Evolutionary conservation across 2,329 filamentous ascomycete species (phyloP), one percentile per base, ranked within the genome.

Genomic region (Aspergillus sp.): DNA sequence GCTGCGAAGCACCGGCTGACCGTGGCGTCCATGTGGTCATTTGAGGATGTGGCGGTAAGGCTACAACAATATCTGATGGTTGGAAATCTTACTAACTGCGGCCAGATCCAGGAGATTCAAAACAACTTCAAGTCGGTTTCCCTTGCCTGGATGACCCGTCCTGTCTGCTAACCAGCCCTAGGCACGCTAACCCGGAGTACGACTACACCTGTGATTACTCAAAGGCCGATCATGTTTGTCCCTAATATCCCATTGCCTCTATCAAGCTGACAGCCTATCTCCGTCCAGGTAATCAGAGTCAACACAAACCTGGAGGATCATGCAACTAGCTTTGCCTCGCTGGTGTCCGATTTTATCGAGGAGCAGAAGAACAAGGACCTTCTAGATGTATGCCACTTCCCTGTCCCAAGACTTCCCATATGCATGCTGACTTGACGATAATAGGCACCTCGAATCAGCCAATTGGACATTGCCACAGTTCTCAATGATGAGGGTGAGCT

Each of bases 21-120:
- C 1, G 26, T 58, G 15, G 55, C 50, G 2, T 57, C 54, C 1
- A 53, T 49, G 26, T 58, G 53, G 51, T 48, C 38, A 1, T 56
- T 60, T 19, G 53, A 58, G 22, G 39, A 40, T 6, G 47, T 51
- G 12, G 53, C 44, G 10, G 55, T 59, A 44, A 37, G 48, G 14
- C 11, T 14, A 4, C 14, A 13, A 8, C 2, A 8, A 11, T 17
- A 19, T 33, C 16, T 8, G 24, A 22, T 12, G 19, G 16, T 20
- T 24, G 6, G 20, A 8, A 15, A 5, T 11, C 10, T 10, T 29
- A 20, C 32, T 46, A 25, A 47, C 22, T 16, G 16, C 20, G 11
- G 32, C 4, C n/a, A 55, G 52, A 38, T 46, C n/a, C 24, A 42
- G n/a, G 48, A 55, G 16, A 36, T 56, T 7, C 37, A 40, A 16